These are phyloP conservation scores for Lactifluus hygrophoroides DNA, from an alignment of 768 basidiomycete genomes.

Conservation along the genomic window DNA sequence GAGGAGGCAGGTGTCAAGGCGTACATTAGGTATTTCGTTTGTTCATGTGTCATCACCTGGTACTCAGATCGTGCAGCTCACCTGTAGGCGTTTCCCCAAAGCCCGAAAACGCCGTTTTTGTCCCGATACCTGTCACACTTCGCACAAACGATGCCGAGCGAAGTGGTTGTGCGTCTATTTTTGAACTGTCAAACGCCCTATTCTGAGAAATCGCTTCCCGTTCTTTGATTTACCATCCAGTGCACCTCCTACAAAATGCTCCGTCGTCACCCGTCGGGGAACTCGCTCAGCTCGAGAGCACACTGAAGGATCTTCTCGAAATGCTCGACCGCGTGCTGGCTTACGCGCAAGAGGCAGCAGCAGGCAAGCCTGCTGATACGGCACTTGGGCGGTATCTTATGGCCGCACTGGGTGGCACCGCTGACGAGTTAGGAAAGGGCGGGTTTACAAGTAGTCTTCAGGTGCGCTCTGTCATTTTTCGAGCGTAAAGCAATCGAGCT, in stretches of 20 bases:
- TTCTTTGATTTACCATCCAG: slow-evolving; percentile 31
- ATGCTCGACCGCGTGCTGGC: slow-evolving; percentile 82
- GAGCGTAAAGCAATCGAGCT: slow-evolving; percentile 17
- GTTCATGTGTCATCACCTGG: neutral
- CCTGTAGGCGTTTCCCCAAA: slow-evolving; percentile 85
- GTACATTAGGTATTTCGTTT: slow-evolving; percentile 57
- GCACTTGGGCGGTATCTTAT: slow-evolving; percentile 87
- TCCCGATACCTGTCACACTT: slow-evolving; percentile 84
- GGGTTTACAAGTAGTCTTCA: slow-evolving; percentile 73
- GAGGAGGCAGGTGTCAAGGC: slow-evolving; percentile 71
- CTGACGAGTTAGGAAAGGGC: slow-evolving; percentile 61
- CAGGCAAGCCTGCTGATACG: slow-evolving; percentile 71
- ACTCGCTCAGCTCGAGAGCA: slow-evolving; percentile 67
- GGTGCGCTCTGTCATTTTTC: slow-evolving; percentile 30
- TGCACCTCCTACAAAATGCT: slow-evolving; percentile 58
- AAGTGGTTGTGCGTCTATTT: slow-evolving; percentile 60
- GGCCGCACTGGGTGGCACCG: slow-evolving; percentile 70
- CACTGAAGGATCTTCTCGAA: slow-evolving; percentile 57
- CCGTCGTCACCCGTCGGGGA: slow-evolving; percentile 44
- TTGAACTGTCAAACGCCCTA: neutral
- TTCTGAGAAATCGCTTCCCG: neutral
- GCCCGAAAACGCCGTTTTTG: slow-evolving; percentile 91
- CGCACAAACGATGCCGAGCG: slow-evolving; percentile 78
- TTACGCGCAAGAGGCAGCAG: slow-evolving; percentile 75
- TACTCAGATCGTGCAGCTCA: slow-evolving; percentile 39